Base-by-base conservation (phyloP, 495 filamentous ascomycete species). In the Lasiosphaeria ovina region DNA sequence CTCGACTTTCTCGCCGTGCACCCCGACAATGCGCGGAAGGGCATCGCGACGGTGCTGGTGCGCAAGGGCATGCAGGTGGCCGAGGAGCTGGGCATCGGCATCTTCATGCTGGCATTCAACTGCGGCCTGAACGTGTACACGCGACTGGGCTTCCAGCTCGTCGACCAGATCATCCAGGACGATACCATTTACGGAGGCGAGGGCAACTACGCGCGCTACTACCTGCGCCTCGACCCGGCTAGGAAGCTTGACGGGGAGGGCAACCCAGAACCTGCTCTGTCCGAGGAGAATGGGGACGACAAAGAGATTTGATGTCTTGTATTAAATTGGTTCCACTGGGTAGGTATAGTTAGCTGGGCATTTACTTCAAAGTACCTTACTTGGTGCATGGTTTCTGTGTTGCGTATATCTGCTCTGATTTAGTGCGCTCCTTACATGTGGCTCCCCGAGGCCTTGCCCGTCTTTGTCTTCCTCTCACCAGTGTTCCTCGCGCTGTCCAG, bases 401-500 rank as follows among this genome's bases (percentile, higher is more conserved):
- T 24, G 24, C 24, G 24, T 24, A 24, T 24, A 24, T 24, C 24
- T 24, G 24, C 24, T 24, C 24, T 24, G 24, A 24, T 24, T 24
- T 24, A 0, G 24, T 24, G 24, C 24, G 24, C 24, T 24, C 24
- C 24, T 24, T 24, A 24, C 24, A 24, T 24, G 24, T 42, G 38
- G 12, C 38, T 42, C 8, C 7, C 38, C 7, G 38, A 12, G 12
- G 38, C 38, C 44, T 47, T 47, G 4, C 16, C 32, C 34, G 12
- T 52, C 50, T 52, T 52, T 10, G 31, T 52, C 8, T 45, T 47
- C 54, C 68, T 64, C 51, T 60, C 60, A 5, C 52, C 58, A 17
- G 57, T 68, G 53, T 76, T 77, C 47, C 68, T 66, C 57, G 73
- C 71, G 16, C 62, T 56, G 2, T 64, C 66, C 51, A 90, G 66